Conservation (phyloP, 768 basidiomycete genomes). For the Calocybe indica region DNA sequence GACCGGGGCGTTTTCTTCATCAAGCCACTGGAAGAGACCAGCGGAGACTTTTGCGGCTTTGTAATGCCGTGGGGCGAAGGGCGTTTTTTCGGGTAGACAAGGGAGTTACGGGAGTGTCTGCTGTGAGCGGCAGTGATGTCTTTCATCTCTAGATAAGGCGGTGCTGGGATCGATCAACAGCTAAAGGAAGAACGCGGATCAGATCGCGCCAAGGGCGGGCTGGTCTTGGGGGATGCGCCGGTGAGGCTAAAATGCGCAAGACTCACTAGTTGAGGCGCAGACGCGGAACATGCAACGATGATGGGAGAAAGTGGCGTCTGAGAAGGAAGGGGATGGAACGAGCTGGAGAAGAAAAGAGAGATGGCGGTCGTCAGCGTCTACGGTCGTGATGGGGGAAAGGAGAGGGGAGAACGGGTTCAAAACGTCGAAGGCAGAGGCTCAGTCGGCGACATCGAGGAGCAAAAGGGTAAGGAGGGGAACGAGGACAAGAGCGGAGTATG, state of each 20-base stretch:
- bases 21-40: constrained; percentile 42
- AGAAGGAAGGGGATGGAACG: too few relatives aligned
- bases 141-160: constrained; percentile 56
- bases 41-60: constrained; percentile 58
- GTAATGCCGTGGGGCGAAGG: constrained; percentile 77
- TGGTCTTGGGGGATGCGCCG: constrained; percentile 18
- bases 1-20: constrained; percentile 62
- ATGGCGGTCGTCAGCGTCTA: constrained; percentile 32
- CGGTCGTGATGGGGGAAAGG: constrained; percentile 32
- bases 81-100: constrained; percentile 79
- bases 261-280: constrained; percentile 31
- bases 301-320: constrained; percentile 13
- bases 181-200: constrained; percentile 23
- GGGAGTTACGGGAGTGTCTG: constrained; percentile 55
- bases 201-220: constrained; percentile 14
- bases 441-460: constrained; percentile 26
- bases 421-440: constrained; percentile 19
- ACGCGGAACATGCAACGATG: constrained; percentile 35
- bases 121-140: constrained; percentile 57
- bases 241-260: too few relatives aligned
- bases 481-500: too few relatives aligned
- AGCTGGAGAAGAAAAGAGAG: too few relatives aligned
- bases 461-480: constrained; percentile 11
- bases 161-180: constrained; percentile 30
- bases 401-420: constrained; percentile 15